phyloP scores from a whole-genome alignment of 2,329 filamentous ascomycete species.

The Fusarium tricinctum region DNA sequence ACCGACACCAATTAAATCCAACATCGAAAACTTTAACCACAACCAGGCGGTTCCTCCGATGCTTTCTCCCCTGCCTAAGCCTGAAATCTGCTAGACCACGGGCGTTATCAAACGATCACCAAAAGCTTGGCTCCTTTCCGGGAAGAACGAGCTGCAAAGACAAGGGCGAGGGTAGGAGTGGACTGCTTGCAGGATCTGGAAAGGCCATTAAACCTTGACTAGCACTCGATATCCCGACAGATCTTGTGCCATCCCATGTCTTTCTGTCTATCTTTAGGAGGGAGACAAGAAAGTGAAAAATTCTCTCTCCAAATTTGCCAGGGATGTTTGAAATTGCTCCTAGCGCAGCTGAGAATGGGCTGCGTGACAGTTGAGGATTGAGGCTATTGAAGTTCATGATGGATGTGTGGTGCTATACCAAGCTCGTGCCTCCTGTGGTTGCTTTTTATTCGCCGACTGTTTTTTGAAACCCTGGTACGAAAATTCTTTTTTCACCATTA shows the following conservation, averaged over 20 bases:
- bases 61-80: conserved; percentile 13
- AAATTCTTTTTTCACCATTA: conserved; percentile 23
- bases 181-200: conserved; percentile 43
- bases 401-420: conserved; percentile 7
- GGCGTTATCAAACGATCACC: conserved; percentile 33
- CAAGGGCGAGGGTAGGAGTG: conserved; percentile 7
- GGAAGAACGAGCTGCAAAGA: not conserved
- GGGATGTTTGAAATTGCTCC: conserved; percentile 27
- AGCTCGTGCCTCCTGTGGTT: conserved; percentile 9
- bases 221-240: conserved; percentile 33
- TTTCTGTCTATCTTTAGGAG: not conserved
- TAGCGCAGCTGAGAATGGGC: conserved; percentile 9
- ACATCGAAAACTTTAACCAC: conserved; percentile 23
- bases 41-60: conserved; percentile 27
- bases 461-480: conserved; percentile 21
- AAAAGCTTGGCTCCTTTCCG: conserved; percentile 15
- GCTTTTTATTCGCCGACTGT: conserved; percentile 14
- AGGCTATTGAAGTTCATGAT: conserved; percentile 8
- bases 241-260: conserved; percentile 27
- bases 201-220: conserved; percentile 29
- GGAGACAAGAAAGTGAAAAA: not conserved
- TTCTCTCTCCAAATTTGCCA: not conserved
- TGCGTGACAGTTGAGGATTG: conserved; percentile 19
- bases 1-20: not conserved
- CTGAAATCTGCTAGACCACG: conserved; percentile 8